Conservation (phyloP, 139 green algal genomes). For the Chlamydomonas asymmetrica region DNA sequence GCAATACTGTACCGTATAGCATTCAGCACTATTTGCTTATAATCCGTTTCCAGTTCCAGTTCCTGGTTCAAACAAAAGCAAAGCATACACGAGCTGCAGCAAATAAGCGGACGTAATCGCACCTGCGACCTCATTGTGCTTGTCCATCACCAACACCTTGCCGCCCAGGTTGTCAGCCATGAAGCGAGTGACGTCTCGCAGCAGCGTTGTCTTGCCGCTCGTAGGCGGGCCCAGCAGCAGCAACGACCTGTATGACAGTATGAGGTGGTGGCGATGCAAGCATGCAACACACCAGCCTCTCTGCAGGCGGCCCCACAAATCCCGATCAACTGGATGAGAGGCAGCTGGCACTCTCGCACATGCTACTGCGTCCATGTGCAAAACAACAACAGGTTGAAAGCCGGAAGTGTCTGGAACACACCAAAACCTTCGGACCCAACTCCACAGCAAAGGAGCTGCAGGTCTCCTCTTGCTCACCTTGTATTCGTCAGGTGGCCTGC, state of each 20-base stretch:
- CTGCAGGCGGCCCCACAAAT: background rate
- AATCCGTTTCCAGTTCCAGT: too few relatives aligned
- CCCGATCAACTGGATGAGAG: background rate
- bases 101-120: too few relatives aligned
- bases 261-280: background rate
- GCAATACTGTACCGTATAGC: background rate
- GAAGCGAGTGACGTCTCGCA: constrained; percentile 47
- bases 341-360: background rate
- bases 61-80: too few relatives aligned
- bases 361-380: background rate
- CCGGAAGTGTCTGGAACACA: too few relatives aligned
- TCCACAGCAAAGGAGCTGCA: too few relatives aligned
- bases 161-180: constrained; percentile 33
- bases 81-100: too few relatives aligned
- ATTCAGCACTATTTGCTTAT: too few relatives aligned
- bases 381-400: too few relatives aligned
- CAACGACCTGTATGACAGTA: constrained; percentile 22
- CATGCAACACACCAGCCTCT: background rate
- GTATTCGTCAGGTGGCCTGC: background rate
- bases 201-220: constrained; percentile 62
- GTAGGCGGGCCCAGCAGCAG: constrained; percentile 29
- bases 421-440: too few relatives aligned
- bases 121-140: constrained; percentile 53
- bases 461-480: background rate
- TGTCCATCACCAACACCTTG: constrained; percentile 62